Evolutionary conservation across 257 asterid species (phyloP).

Genomic region (Capsicum chinense): DNA sequence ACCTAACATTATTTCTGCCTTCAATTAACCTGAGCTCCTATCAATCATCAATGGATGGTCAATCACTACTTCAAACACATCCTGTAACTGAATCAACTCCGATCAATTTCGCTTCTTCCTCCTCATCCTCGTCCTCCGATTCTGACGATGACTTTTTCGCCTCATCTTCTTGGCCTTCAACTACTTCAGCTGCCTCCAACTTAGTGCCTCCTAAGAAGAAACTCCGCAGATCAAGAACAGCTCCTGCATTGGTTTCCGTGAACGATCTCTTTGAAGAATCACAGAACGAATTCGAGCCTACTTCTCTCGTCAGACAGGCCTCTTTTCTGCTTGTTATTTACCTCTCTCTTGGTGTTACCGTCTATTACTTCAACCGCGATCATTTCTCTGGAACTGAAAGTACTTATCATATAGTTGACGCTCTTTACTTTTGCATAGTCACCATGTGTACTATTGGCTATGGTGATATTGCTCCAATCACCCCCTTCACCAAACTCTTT

Average conservation of each 20-base stretch:
- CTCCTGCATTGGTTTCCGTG: slow-evolving; percentile 50
- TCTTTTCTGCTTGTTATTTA: slow-evolving; percentile 57
- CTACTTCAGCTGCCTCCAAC: not conserved
- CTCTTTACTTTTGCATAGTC: slow-evolving; percentile 77
- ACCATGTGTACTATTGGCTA: slow-evolving; percentile 92
- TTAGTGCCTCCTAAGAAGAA: slow-evolving; percentile 31
- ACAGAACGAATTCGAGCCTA: not conserved
- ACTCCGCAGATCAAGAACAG: slow-evolving; percentile 53
- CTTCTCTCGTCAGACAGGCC: slow-evolving; percentile 50
- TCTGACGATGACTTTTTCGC: not conserved
- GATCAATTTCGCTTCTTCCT: not conserved
- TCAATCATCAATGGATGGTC: not conserved
- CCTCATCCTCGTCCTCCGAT: not conserved
- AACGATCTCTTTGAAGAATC: slow-evolving; percentile 31
- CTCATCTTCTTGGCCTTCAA: slow-evolving; percentile 13
- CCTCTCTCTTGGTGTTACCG: slow-evolving; percentile 65
- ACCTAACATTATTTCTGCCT: not conserved
- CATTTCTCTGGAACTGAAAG: slow-evolving; percentile 50
- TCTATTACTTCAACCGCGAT: slow-evolving; percentile 56
- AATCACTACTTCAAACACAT: not conserved
- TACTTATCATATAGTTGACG: slow-evolving; percentile 79
- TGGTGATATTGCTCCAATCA: slow-evolving; percentile 77
- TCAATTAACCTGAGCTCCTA: not conserved
- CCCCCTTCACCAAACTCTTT: slow-evolving; percentile 59
- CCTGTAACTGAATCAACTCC: not conserved